Base-by-base conservation (phyloP, 768 basidiomycete species). In the Russula emetica region DNA sequence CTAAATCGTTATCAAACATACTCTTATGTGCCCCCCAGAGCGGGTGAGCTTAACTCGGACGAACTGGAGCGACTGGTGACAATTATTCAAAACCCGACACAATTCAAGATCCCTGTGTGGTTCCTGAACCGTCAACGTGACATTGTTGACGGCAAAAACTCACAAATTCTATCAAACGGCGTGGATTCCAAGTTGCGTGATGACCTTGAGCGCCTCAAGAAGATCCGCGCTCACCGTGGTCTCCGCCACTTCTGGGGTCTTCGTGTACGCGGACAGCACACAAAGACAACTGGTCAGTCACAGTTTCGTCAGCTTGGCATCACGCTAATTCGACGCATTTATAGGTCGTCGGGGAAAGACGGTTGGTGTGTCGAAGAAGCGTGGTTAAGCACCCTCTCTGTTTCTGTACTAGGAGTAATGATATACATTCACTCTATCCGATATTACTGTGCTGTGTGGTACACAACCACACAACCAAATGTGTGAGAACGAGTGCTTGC, bases 121-220 rank as follows among this genome's bases (percentile, higher is more conserved):
- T 98, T 99, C 85, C 78, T 98, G 76, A 99, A 98, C 85, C 92
- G 97, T 78, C 97, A 98, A 77, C 92, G 92, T 77, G 96, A 98
- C 74, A 94, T 97, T 59, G 85, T 92, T 67, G 97, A 98, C 70
- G 97, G 97, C 75, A 98, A 98, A 79, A 87, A 94, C 80, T 86
- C 84, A 55, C 97, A 99, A 79, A 89, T 97, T 61, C 80, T 99
- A 60, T 97, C 97, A 63, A 98, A 98, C 79, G 85, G 84, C 69
- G 92, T 99, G 55, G 97, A 98, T 82, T 95, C 94, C 64, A 98
- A 98, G 80, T 82, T 98, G 69, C 92, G 97, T 78, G 97, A 98
- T 44, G 97, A 99, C 76, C 82, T 99, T 67, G 97, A 99, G 82
- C 83, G 97, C 61, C 78, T 99, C 77, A 99, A 98, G 88, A 98